Conservation (phyloP, 78 protist species). For the Dictyostelium firmibasis region DNA sequence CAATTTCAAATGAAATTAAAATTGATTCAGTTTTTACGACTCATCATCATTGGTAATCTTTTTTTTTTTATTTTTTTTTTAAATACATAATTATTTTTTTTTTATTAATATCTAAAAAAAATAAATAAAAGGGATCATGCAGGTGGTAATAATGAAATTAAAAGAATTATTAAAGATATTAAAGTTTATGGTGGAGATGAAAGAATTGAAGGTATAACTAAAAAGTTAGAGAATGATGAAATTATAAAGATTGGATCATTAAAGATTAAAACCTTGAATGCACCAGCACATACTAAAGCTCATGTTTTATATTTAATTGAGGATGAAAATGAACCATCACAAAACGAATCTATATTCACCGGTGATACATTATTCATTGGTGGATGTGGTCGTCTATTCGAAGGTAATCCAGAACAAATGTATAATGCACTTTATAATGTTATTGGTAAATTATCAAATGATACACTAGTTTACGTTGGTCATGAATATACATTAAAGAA, state of each 20-base stretch:
- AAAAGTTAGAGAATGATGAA: slow-evolving; percentile 33
- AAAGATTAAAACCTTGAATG: neutral
- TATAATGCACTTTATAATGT: slow-evolving; percentile 43
- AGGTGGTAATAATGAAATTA: slow-evolving; percentile 81
- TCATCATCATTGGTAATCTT: slow-evolving; percentile 87
- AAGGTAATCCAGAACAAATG: slow-evolving; percentile 88
- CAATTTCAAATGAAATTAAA: slow-evolving; percentile 5
- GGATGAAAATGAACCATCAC: neutral
- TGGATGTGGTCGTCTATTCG: slow-evolving; percentile 91
- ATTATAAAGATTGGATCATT: slow-evolving; percentile 49
- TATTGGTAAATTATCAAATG: slow-evolving; percentile 59
- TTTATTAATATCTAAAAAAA: neutral
- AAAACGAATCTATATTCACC: slow-evolving; percentile 65
- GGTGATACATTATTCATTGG: slow-evolving; percentile 92
- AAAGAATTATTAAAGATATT: slow-evolving; percentile 8
- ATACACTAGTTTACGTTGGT: slow-evolving; percentile 84
- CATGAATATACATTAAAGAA: slow-evolving; percentile 91
- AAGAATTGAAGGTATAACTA: slow-evolving; percentile 53
- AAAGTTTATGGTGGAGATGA: slow-evolving; percentile 84
- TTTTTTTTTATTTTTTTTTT: neutral
- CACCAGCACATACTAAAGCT: slow-evolving; percentile 92
- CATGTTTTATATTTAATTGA: slow-evolving; percentile 41
- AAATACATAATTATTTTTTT: neutral
- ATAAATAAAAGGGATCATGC: slow-evolving; percentile 82
- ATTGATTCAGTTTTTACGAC: slow-evolving; percentile 80